These are phyloP conservation scores for Skeletonema costatum DNA, from an alignment of 108 stramenopile genomes.

Conservation along the genomic window DNA sequence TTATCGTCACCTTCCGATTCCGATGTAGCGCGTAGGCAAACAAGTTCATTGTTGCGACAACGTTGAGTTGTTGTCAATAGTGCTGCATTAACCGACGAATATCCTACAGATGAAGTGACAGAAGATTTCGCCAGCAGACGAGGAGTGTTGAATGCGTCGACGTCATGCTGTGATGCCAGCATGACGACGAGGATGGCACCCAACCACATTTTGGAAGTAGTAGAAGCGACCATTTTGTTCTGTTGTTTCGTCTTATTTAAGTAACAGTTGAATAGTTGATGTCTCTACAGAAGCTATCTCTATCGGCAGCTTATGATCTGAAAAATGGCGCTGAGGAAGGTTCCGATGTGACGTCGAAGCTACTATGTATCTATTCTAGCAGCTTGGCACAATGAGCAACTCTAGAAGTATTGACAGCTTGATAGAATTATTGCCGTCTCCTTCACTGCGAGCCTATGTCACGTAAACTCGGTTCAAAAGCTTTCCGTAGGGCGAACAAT, in stretches of 20 bases:
- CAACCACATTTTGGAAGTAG: background rate
- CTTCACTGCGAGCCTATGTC: too few relatives aligned
- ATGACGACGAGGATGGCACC: background rate
- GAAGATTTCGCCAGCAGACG: background rate
- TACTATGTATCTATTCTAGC: background rate
- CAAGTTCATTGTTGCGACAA: background rate
- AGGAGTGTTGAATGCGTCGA: background rate
- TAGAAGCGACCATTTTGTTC: background rate
- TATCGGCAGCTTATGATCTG: background rate
- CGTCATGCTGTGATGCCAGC: background rate
- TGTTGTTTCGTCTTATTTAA: too few relatives aligned
- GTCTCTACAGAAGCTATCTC: too few relatives aligned
- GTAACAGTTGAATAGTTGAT: background rate
- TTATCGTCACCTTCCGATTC: background rate
- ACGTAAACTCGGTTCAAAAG: too few relatives aligned
- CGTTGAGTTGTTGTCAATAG: background rate
- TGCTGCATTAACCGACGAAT: background rate
- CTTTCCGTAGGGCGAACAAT: too few relatives aligned
- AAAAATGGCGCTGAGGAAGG: background rate
- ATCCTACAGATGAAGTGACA: background rate
- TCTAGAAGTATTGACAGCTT: too few relatives aligned
- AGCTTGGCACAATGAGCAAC: background rate
- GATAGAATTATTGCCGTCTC: too few relatives aligned
- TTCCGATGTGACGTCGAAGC: background rate
- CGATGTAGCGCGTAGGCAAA: background rate